A percentile compares a stretch with the other conserved stretches of the same genome.
Evolutionary conservation across 1,284 basidiomycete genomes (phyloP).

Genomic region (Puccinia brachypodii): DNA sequence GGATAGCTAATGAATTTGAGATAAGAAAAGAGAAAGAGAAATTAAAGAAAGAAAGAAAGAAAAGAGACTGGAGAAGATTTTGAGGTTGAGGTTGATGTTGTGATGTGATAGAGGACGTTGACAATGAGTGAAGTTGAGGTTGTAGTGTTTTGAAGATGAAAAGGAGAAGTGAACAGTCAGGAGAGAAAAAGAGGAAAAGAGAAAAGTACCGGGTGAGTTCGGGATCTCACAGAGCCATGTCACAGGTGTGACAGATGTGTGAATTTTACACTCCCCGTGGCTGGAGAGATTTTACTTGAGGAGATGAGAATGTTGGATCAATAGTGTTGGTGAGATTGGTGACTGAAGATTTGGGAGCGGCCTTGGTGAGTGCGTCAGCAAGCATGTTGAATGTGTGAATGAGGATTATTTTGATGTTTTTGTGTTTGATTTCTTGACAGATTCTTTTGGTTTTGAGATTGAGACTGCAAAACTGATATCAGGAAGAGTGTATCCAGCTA

Average conservation of each 20-base stretch:
- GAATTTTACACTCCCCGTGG: background rate
- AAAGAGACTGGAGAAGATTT: background rate
- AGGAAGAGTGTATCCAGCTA: background rate
- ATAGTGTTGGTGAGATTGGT: background rate
- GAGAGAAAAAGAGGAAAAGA: background rate
- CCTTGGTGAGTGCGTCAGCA: background rate
- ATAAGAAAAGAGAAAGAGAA: background rate
- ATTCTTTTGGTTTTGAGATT: background rate
- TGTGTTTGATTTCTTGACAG: background rate
- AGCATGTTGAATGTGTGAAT: background rate
- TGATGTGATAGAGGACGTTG: background rate
- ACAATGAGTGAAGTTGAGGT: background rate
- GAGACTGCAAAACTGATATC: background rate
- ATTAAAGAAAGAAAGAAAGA: background rate
- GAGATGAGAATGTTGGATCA: background rate
- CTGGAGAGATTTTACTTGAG: background rate
- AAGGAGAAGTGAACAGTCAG: background rate
- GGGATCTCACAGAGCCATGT: background rate
- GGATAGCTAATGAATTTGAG: background rate
- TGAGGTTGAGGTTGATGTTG: background rate
- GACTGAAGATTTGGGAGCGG: background rate
- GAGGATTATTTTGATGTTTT: background rate
- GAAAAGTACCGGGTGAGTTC: background rate
- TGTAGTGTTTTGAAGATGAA: too few species aligned
- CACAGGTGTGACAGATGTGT: background rate